Evolutionary conservation across 306 rosid species (phyloP).

Genomic region (Begonia loranthoides): DNA sequence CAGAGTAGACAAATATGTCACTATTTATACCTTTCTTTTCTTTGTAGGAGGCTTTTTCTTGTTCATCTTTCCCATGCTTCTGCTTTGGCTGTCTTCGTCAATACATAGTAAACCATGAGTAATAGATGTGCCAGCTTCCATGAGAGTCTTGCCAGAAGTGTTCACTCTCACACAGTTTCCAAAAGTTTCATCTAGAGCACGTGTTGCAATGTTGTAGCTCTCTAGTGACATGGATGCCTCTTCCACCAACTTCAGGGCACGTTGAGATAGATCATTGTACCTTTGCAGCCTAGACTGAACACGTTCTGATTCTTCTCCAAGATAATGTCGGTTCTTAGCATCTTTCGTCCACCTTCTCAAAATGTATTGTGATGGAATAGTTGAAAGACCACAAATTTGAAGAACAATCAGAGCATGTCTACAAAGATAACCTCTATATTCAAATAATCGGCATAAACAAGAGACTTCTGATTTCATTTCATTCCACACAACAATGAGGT

Average conservation of each 20-base stretch:
- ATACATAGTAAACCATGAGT: constrained; percentile 52
- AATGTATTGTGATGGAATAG: constrained; percentile 69
- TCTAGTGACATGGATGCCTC: constrained; percentile 89
- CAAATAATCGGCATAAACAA: constrained; percentile 73
- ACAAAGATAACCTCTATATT: constrained; percentile 93
- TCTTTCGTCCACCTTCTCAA: constrained; percentile 90
- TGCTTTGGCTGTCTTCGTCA: constrained; percentile 75
- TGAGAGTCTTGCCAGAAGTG: constrained; percentile 48
- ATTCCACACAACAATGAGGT: constrained; percentile 55
- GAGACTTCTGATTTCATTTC: constrained; percentile 59
- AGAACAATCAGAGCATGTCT: constrained; percentile 93
- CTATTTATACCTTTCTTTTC: constrained; percentile 67
- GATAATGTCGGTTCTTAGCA: constrained; percentile 50
- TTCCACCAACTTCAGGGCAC: constrained; percentile 62
- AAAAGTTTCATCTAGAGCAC: constrained; percentile 58
- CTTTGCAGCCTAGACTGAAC: constrained; percentile 57
- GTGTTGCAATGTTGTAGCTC: constrained; percentile 62
- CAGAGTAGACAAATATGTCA: constrained; percentile 1
- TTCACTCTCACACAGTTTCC: constrained; percentile 51
- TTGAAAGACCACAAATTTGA: constrained; percentile 67
- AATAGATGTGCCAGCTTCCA: constrained; percentile 61
- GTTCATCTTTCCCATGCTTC: constrained; percentile 56
- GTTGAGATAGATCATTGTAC: constrained; percentile 63
- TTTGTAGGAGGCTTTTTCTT: constrained; percentile 80
- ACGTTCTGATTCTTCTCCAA: constrained; percentile 53